These are phyloP conservation scores for Camellia lanceoleosa DNA, from an alignment of 148 eudicot species.

Conservation along the genomic window DNA sequence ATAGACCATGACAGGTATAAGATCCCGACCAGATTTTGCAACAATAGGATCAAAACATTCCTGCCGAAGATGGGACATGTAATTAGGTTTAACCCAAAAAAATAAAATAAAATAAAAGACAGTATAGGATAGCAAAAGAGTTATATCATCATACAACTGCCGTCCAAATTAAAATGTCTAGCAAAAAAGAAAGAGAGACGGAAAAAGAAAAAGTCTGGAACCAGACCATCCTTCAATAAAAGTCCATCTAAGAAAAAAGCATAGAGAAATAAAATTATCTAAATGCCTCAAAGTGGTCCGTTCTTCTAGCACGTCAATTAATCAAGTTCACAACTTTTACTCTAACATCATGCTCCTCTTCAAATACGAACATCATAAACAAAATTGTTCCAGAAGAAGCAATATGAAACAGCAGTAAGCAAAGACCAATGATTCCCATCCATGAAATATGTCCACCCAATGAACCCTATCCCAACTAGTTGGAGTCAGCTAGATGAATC, in stretches of 20 bases:
- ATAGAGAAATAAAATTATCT: not conserved
- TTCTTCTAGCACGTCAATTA: not conserved
- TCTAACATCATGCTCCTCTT: not conserved
- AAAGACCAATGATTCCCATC: not conserved
- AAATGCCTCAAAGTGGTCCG: not conserved
- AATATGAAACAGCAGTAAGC: conserved; percentile 9
- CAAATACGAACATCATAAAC: not conserved
- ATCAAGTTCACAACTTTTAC: not conserved
- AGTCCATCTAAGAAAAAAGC: not conserved
- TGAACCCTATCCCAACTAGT: not conserved
- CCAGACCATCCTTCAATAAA: not conserved
- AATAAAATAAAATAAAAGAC: not conserved
- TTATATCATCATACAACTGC: not conserved
- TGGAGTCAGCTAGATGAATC: not conserved
- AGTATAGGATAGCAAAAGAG: not conserved
- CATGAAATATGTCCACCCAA: not conserved
- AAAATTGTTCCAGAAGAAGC: not conserved
- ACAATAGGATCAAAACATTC: conserved; percentile 93
- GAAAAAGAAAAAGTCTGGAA: not conserved
- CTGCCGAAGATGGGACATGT: conserved; percentile 35
- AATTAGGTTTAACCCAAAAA: not conserved
- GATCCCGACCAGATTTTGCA: conserved; percentile 77
- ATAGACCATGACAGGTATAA: conserved; percentile 96
- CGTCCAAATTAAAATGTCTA: not conserved
- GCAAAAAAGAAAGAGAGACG: not conserved